Conservation (phyloP, 768 basidiomycete species). For the Podaxis carcinomalis region DNA sequence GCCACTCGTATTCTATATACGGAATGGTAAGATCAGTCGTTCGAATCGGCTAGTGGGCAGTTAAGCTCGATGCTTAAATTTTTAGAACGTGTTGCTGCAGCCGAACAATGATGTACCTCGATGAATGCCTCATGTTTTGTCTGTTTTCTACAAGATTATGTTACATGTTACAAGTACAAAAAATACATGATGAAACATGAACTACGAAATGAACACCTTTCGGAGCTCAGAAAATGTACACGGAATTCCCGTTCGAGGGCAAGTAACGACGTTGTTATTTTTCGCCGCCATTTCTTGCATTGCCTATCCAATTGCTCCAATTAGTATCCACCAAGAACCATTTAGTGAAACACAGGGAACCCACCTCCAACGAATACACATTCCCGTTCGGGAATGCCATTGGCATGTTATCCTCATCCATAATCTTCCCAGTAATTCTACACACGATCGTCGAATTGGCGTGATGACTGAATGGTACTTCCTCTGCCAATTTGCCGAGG, state of each 20-base stretch:
- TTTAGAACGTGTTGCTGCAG: constrained; percentile 8
- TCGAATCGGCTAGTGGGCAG: constrained; percentile 36
- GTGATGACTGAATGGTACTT: constrained; percentile 92
- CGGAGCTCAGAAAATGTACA: constrained; percentile 65
- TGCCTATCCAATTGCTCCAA: constrained; percentile 45
- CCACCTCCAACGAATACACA: constrained; percentile 90
- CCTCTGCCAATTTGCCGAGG: constrained; percentile 70
- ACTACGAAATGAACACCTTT: constrained; percentile 89
- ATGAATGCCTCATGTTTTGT: no score
- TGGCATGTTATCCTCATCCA: constrained; percentile 92
- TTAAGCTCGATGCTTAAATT: not conserved
- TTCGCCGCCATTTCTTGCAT: constrained; percentile 83
- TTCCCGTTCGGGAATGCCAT: constrained; percentile 88
- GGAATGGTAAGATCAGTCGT: constrained; percentile 36
- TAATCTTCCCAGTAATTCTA: constrained; percentile 84
- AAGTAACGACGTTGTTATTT: constrained; percentile 76
- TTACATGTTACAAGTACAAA: not conserved
- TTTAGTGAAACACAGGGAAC: constrained; percentile 20
- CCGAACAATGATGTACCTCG: no score
- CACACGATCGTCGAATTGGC: constrained; percentile 96
- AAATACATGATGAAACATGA: not conserved
- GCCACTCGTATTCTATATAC: constrained; percentile 38
- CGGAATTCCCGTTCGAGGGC: constrained; percentile 66
- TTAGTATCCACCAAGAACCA: constrained; percentile 9
- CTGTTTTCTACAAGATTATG: not conserved